These are phyloP conservation scores for Metrosideros polymorpha DNA, from an alignment of 441 rosid genomes.

Conservation along the genomic window DNA sequence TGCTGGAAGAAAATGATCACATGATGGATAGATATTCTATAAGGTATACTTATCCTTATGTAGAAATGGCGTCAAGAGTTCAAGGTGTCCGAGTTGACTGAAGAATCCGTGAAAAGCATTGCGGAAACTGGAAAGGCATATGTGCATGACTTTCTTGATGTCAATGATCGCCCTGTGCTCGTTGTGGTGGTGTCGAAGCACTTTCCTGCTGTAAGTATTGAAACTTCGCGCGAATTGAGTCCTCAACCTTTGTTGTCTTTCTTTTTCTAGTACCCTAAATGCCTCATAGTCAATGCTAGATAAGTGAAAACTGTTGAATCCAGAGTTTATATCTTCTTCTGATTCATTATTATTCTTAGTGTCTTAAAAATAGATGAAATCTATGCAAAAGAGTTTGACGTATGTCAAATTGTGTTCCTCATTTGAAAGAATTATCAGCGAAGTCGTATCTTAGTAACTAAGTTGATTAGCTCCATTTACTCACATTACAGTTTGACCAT, in stretches of 20 bases:
- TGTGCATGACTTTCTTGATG: constrained; percentile 70
- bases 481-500: background rate
- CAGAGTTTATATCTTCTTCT: background rate
- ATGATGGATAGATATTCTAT: constrained; percentile 13
- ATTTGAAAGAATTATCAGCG: background rate
- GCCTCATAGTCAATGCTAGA: background rate
- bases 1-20: background rate
- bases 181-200: constrained; percentile 81
- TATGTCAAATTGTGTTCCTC: background rate
- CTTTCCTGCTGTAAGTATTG: constrained; percentile 53
- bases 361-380: background rate
- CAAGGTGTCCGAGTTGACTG: constrained; percentile 52
- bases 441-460: background rate
- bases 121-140: constrained; percentile 76
- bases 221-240: background rate
- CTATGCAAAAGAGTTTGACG: background rate
- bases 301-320: background rate
- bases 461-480: background rate
- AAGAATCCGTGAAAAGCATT: constrained; percentile 47
- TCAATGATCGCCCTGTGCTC: constrained; percentile 65
- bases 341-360: background rate
- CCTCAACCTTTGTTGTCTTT: background rate
- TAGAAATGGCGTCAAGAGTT: constrained; percentile 91
- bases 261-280: background rate
- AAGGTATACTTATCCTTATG: background rate